A percentile compares a stretch with the other conserved stretches of the same genome.
Evolutionary conservation across 129 eudicot genomes (phyloP).

Genomic region (Tanacetum coccineum): DNA sequence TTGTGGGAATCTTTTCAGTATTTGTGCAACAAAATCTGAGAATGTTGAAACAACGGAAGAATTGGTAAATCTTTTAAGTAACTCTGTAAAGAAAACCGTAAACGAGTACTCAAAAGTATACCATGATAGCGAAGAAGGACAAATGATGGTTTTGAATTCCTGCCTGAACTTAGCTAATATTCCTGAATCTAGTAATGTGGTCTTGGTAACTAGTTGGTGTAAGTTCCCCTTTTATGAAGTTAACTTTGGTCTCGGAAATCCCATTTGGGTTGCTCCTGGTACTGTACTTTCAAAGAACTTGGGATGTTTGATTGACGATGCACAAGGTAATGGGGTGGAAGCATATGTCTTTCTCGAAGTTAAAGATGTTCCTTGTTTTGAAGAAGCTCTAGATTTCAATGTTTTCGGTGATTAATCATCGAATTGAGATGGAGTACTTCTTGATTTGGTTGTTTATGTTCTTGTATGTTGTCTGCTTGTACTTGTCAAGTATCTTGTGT

Average conservation of each 20-base stretch:
- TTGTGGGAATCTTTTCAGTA: not conserved
- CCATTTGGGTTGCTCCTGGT: slow-evolving; percentile 4
- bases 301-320: not conserved
- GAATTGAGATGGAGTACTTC: not conserved
- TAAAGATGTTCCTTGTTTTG: not conserved
- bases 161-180: not conserved
- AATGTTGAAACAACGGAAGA: not conserved
- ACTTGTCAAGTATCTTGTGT: too few relatives aligned
- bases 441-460: too few relatives aligned
- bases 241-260: slow-evolving; percentile 5
- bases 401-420: not conserved
- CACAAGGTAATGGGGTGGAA: not conserved
- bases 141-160: not conserved
- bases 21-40: not conserved
- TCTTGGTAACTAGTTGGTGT: not conserved
- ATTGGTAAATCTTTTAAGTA: not conserved
- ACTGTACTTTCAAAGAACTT: not conserved
- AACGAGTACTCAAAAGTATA: not conserved
- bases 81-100: not conserved
- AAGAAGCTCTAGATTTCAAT: not conserved
- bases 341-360: not conserved
- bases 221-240: not conserved
- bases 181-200: not conserved
- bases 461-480: too few relatives aligned
- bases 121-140: not conserved